These are phyloP conservation scores for Bassia scoparia DNA, from an alignment of 148 eudicot genomes.

Conservation along the genomic window DNA sequence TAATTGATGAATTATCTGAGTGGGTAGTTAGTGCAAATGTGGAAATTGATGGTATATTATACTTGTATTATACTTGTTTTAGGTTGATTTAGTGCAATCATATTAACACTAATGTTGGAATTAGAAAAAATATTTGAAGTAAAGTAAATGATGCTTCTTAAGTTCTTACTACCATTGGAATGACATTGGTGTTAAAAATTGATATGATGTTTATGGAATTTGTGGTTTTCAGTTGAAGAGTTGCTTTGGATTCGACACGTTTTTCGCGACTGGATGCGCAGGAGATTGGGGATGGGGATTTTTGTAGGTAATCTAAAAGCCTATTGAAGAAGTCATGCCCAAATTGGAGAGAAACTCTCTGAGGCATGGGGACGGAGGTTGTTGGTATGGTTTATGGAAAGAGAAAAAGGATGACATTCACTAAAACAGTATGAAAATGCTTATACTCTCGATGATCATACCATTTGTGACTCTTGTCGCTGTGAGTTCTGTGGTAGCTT, in stretches of 20 bases:
- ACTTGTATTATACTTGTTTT: no score
- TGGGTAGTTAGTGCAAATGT: background rate
- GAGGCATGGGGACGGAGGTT: slow-evolving; percentile 88
- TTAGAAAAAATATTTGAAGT: background rate
- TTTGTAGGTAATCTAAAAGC: slow-evolving; percentile 82
- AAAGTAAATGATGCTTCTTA: background rate
- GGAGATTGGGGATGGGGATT: slow-evolving; percentile 97
- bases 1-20: background rate
- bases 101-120: background rate
- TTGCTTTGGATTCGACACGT: slow-evolving; percentile 89
- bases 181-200: background rate
- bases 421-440: slow-evolving; percentile 58
- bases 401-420: slow-evolving; percentile 77
- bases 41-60: no score
- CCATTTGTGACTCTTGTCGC: no score
- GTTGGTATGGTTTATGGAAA: slow-evolving; percentile 92
- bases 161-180: no score
- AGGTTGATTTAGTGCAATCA: no score
- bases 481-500: background rate
- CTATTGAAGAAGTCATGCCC: slow-evolving; percentile 81
- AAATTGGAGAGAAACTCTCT: slow-evolving; percentile 71
- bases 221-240: slow-evolving; percentile 54
- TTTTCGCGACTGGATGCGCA: slow-evolving; percentile 85
- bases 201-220: background rate
- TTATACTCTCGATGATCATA: background rate